These are phyloP conservation scores for Botrytis elliptica DNA, from an alignment of 2,329 filamentous ascomycete genomes.

Conservation along the genomic window DNA sequence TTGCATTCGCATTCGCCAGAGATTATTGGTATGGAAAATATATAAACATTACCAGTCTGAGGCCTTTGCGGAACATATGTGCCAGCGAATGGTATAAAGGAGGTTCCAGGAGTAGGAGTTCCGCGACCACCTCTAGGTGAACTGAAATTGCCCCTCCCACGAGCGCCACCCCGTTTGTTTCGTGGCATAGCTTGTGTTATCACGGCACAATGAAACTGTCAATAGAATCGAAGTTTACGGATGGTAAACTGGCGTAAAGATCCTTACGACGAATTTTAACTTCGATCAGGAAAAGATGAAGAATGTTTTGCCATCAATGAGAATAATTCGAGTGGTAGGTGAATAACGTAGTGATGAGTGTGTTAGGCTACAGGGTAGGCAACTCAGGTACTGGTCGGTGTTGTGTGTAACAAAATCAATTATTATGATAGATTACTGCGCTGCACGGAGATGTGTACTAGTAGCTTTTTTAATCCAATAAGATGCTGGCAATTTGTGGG, in stretches of 20 bases:
- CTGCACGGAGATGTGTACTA: not conserved
- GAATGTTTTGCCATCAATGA: not conserved
- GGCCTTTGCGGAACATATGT: slow-evolving; percentile 23
- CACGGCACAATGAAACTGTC: not conserved
- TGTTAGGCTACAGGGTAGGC: not conserved
- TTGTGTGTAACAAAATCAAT: not conserved
- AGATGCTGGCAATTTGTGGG: not conserved
- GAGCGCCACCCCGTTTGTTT: slow-evolving; percentile 24
- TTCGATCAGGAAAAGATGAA: not conserved
- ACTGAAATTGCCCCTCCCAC: slow-evolving; percentile 25
- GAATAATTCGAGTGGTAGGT: not conserved
- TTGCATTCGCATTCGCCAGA: too few relatives aligned
- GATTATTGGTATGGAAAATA: not conserved
- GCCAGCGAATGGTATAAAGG: slow-evolving; percentile 31
- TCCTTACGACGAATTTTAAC: not conserved
- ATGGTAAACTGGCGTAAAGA: not conserved
- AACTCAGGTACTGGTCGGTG: not conserved
- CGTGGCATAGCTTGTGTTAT: slow-evolving; percentile 28
- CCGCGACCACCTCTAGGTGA: slow-evolving; percentile 21
- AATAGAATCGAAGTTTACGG: not conserved
- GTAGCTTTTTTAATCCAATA: not conserved
- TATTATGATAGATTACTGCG: too few relatives aligned
- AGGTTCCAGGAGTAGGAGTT: slow-evolving; percentile 21
- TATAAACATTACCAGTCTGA: slow-evolving; percentile 26
- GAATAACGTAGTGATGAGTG: not conserved